Evolutionary conservation across 345 rosid species (phyloP).

Genomic region (Psidium friedrichsthalianum): DNA sequence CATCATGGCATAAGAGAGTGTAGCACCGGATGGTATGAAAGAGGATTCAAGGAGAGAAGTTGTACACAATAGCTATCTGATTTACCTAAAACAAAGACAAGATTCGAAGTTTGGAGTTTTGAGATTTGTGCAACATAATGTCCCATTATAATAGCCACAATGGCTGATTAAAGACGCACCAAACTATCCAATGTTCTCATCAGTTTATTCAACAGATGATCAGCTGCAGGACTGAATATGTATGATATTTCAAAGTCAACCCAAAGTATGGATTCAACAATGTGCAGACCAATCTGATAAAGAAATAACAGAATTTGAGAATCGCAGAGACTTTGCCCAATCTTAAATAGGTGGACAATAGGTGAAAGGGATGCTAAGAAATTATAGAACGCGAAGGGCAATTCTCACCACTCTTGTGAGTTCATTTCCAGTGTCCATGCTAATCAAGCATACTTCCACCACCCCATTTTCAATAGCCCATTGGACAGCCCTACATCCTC

Average conservation of each 20-base stretch:
- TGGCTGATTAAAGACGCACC: not conserved
- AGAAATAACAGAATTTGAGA: not conserved
- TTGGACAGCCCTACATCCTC: not conserved
- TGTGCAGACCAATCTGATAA: conserved; percentile 3
- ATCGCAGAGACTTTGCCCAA: not conserved
- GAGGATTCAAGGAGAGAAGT: not conserved
- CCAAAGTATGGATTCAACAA: conserved; percentile 3
- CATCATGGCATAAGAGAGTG: not conserved
- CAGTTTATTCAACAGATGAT: not conserved
- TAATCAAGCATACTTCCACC: not conserved
- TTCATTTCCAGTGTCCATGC: conserved; percentile 6
- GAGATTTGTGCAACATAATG: not conserved
- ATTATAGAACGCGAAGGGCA: not conserved
- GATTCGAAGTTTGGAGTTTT: not conserved
- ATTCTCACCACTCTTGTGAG: conserved; percentile 3
- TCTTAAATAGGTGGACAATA: not conserved
- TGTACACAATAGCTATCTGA: not conserved
- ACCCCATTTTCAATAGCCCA: conserved; percentile 3
- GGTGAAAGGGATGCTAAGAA: not conserved
- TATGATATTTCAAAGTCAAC: not conserved
- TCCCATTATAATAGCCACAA: not conserved
- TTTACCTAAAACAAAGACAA: not conserved
- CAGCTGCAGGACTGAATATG: not conserved
- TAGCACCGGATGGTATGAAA: conserved; percentile 6
- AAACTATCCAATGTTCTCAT: not conserved